Percentiles rank a stretch among this genome's conserved stretches.
These are phyloP conservation scores for Perkinsus chesapeaki DNA, from an alignment of 169 alveolate genomes.

Conservation along the genomic window DNA sequence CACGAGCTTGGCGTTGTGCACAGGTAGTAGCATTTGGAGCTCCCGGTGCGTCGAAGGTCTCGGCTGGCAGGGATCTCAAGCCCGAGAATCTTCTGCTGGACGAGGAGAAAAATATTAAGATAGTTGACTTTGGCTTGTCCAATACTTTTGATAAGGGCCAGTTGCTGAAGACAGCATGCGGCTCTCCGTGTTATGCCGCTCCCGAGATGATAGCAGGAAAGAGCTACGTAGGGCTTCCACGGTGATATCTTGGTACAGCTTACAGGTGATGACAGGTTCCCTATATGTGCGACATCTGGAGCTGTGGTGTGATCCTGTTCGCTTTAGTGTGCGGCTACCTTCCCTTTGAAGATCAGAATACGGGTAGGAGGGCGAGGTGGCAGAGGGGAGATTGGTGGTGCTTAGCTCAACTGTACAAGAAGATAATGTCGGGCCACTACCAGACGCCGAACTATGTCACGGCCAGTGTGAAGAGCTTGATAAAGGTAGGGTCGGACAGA, in stretches of 20 bases:
- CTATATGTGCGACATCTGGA: constrained; percentile 24
- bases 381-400: neutral
- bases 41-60: neutral
- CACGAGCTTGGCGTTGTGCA: constrained; percentile 70
- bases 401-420: constrained; percentile 55
- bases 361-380: neutral
- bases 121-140: constrained; percentile 90
- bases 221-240: neutral
- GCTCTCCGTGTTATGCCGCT: constrained; percentile 89
- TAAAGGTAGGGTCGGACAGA: constrained; percentile 14
- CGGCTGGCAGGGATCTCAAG: constrained; percentile 58
- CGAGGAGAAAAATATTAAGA: constrained; percentile 68
- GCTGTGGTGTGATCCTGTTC: constrained; percentile 62
- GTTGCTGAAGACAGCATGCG: constrained; percentile 80
- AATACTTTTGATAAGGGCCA: constrained; percentile 70
- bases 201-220: constrained; percentile 77
- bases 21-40: constrained; percentile 38
- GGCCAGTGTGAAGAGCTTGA: neutral
- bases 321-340: constrained; percentile 82
- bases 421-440: constrained; percentile 55
- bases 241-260: neutral
- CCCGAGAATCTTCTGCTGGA: constrained; percentile 83
- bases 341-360: constrained; percentile 79
- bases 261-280: constrained; percentile 1
- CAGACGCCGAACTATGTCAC: constrained; percentile 46